Evolutionary conservation across 2,329 filamentous ascomycete species (phyloP), one percentile per base, ranked within the genome.

Genomic region (Tolypocladium endophyticum): DNA sequence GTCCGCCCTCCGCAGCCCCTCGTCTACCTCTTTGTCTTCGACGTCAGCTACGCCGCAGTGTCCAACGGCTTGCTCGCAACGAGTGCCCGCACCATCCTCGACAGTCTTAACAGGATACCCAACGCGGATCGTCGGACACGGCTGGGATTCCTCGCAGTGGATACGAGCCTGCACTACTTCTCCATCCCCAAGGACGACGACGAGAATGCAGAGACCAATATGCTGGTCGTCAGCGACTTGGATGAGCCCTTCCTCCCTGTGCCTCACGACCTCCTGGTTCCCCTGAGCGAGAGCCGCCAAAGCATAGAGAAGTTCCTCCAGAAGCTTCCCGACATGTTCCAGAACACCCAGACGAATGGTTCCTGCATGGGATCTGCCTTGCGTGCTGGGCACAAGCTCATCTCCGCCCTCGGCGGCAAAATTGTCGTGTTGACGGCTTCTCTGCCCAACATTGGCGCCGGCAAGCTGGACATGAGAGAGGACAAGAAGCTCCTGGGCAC

Each of bases 241-340:
- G 93, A 97, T 58, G 93, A 99, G 77, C 94, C 94, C 7, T 99
- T 97, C 79, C 79, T 99, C 61, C 94, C 94, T 2, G 93, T 96
- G 62, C 94, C 94, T 8, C 88, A 90, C 61, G 93, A 97, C 70
- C 83, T 99, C 41, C 78, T 99, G 57, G 92, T 97, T 52, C 92
- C 92, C 54, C 76, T 99, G 62, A 88, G 87, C 41, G 92, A 97
- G 74, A 93, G 89, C 74, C 88, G 92, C 61, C 85, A 89, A 72
- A 97, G 92, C 74, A 89, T 99, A 63, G 94, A 97, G 73, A 87
- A 81, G 67, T 96, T 97, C 81, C 81, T 99, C 58, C 83, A 87
- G 64, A 95, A 93, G 76, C 83, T 99, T 59, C 94, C 96, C 59
- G 84, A 89, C 60, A 99, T 99, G 94, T 99, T 97, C 79, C 89